A percentile compares a stretch with the other conserved stretches of the same genome.
Conservation (phyloP, 257 asterid genomes). For the Solanum corneliomulleri region DNA sequence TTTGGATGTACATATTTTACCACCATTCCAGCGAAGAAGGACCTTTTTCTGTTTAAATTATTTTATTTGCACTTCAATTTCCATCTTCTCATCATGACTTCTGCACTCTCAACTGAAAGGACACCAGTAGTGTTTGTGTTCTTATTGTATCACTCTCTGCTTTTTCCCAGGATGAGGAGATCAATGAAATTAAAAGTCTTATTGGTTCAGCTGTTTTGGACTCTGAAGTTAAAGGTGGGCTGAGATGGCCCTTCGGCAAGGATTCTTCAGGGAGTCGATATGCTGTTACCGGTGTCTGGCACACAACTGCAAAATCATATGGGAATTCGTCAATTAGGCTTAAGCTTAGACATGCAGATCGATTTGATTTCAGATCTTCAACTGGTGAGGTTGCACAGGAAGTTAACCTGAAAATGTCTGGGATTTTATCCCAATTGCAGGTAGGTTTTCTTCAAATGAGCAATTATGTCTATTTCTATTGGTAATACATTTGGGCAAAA, state of each 20-base stretch:
- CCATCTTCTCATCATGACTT: neutral
- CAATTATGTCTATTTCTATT: neutral
- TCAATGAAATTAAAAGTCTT: conserved; percentile 14
- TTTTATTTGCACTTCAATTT: neutral
- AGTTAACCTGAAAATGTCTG: conserved; percentile 25
- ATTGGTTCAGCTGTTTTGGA: conserved; percentile 33
- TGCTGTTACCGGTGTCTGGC: conserved; percentile 27
- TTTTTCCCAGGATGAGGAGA: conserved; percentile 29
- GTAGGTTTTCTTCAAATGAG: conserved; percentile 8
- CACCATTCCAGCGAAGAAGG: neutral
- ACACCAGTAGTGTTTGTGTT: neutral
- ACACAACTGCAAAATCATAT: conserved; percentile 18
- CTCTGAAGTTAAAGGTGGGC: conserved; percentile 31
- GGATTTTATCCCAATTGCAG: conserved; percentile 14
- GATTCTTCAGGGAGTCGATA: conserved; percentile 24
- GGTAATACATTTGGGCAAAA: neutral
- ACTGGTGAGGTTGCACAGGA: conserved; percentile 37
- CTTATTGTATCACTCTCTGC: neutral
- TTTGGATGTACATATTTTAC: neutral
- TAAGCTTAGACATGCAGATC: conserved; percentile 30
- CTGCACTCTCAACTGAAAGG: neutral
- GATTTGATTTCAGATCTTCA: conserved; percentile 38
- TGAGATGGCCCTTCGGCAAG: conserved; percentile 37
- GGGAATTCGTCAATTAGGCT: conserved; percentile 26
- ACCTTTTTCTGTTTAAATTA: neutral